phyloP scores from a whole-genome alignment of 2,329 filamentous ascomycete species.

The Microcyclosporella mali region DNA sequence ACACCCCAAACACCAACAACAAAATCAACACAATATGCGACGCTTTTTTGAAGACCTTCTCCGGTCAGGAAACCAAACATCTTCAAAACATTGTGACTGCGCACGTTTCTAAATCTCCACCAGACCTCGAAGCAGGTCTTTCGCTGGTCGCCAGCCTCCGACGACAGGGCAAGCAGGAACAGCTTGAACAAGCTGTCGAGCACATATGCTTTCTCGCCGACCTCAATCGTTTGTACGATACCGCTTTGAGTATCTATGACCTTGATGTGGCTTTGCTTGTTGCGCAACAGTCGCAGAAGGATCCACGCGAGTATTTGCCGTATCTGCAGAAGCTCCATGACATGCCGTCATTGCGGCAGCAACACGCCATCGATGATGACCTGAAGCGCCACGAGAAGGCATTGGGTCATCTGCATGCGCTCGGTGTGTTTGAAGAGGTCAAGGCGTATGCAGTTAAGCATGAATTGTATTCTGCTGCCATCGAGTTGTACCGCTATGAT shows the following conservation, averaged over 20 bases:
- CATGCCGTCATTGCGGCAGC: slow-evolving; percentile 62
- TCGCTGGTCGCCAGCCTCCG: slow-evolving; percentile 68
- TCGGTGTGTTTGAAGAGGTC: slow-evolving; percentile 71
- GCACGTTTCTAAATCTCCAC: slow-evolving; percentile 86
- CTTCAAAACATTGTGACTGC: slow-evolving; percentile 91
- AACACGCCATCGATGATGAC: slow-evolving; percentile 84
- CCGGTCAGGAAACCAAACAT: slow-evolving; percentile 55
- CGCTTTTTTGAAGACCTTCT: slow-evolving; percentile 66
- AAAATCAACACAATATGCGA: slow-evolving; percentile 91
- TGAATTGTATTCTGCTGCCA: slow-evolving; percentile 67
- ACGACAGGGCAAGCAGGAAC: slow-evolving; percentile 55
- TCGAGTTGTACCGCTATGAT: slow-evolving; percentile 81
- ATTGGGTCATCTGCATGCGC: slow-evolving; percentile 64
- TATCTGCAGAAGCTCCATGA: slow-evolving; percentile 84
- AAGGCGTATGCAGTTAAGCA: slow-evolving; percentile 74
- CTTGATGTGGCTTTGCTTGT: slow-evolving; percentile 84
- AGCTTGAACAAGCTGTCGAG: slow-evolving; percentile 84
- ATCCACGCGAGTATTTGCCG: slow-evolving; percentile 89
- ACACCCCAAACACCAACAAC: slow-evolving; percentile 3
- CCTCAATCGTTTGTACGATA: slow-evolving; percentile 84
- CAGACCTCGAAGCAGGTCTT: slow-evolving; percentile 81
- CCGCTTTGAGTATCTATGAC: slow-evolving; percentile 84
- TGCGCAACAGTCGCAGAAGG: slow-evolving; percentile 91
- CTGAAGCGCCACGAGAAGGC: slow-evolving; percentile 72
- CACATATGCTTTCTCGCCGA: slow-evolving; percentile 98